Conservation (phyloP, 495 filamentous ascomycete species). For the Penicilliopsis zonata region DNA sequence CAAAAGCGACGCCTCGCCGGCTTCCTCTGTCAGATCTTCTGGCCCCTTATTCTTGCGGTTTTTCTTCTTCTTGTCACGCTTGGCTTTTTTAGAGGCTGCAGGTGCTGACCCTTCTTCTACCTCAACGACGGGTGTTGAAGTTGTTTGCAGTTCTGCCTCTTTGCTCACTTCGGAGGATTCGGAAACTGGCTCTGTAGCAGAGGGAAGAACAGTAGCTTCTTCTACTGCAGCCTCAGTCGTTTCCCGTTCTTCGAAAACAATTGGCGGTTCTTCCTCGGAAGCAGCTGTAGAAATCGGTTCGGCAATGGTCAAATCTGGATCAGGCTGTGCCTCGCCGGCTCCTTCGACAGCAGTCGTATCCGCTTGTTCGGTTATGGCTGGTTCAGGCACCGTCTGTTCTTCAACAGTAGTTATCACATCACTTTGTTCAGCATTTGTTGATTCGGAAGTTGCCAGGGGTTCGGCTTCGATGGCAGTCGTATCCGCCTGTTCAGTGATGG, state of each 20-base stretch:
- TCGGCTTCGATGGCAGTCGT: too few species aligned
- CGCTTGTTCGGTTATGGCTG: too few species aligned
- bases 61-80: constrained; percentile 24
- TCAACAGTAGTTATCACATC: background rate
- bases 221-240: background rate
- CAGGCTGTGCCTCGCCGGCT: too few species aligned
- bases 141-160: background rate
- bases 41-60: constrained; percentile 17
- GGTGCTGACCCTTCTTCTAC: background rate
- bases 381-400: background rate
- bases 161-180: background rate
- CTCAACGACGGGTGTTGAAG: background rate
- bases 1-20: too few species aligned
- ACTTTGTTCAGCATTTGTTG: too few species aligned
- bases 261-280: background rate
- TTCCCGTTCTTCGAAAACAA: background rate
- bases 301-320: too few species aligned
- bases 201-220: background rate
- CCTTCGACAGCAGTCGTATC: too few species aligned
- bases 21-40: background rate
- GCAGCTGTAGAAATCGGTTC: too few species aligned
- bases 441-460: too few species aligned
- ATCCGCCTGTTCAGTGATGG: too few species aligned
- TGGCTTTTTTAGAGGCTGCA: constrained; percentile 20
- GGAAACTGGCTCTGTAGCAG: background rate